Conservation (phyloP, 2,329 filamentous ascomycete genomes). For the Aspergillus pseudotamarii region DNA sequence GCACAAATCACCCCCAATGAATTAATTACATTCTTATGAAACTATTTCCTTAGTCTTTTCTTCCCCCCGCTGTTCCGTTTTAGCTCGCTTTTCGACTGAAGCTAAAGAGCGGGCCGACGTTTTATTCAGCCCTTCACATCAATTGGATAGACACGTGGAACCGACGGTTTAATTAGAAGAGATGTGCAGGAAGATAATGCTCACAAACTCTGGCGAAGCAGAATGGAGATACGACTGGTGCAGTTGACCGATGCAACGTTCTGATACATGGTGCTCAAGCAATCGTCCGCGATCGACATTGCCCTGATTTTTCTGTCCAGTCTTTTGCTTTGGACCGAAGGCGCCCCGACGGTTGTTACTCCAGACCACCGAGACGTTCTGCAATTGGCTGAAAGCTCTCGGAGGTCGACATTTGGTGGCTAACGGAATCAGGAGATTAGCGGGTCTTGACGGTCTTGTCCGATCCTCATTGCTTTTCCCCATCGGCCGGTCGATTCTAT, state of each 20-base stretch:
- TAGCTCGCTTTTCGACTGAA: neutral
- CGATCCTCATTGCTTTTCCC: constrained; percentile 13
- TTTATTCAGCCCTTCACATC: neutral
- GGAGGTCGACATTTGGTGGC: constrained; percentile 6
- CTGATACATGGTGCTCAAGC: constrained; percentile 14
- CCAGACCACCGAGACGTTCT: constrained; percentile 2
- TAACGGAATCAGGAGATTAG: constrained; percentile 8
- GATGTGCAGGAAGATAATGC: neutral
- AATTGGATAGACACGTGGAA: neutral
- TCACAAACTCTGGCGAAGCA: neutral
- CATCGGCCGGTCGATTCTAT: constrained; percentile 17
- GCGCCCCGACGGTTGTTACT: constrained; percentile 15
- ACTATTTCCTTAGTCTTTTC: neutral
- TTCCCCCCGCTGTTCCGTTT: neutral
- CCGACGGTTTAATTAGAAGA: neutral
- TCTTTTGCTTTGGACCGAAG: constrained; percentile 10
- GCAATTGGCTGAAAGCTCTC: constrained; percentile 17
- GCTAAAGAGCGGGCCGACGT: neutral
- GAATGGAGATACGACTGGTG: constrained; percentile 7
- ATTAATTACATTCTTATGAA: too few relatives aligned
- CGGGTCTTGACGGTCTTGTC: constrained; percentile 11
- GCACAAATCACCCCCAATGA: neutral
- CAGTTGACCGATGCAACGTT: constrained; percentile 21
- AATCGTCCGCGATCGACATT: constrained; percentile 11
- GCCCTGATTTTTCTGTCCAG: neutral